phyloP scores from a whole-genome alignment of 306 rosid genomes.

The Cucumis sativus region Cucumber_9930_V3 NC_026658.2:23164001-23164500 shows the following conservation, averaged over 20 bases:
- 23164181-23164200: conserved; percentile 98
- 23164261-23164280: conserved; percentile 80
- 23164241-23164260: conserved; percentile 90
- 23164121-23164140: not conserved
- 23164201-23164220: conserved; percentile 90
- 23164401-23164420: not conserved
- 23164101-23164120: not conserved
- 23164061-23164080: not conserved
- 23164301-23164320: conserved; percentile 93
- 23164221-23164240: conserved; percentile 65
- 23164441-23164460: not conserved
- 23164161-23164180: conserved; percentile 79
- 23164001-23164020: not conserved
- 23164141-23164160: not conserved
- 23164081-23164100: not conserved
- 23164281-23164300: conserved; percentile 78
- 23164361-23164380: conserved; percentile 9
- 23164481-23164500: not conserved
- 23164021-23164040: not conserved
- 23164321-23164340: conserved; percentile 99
- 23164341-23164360: conserved; percentile 97
- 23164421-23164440: not conserved
- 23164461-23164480: not conserved
- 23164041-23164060: not conserved
- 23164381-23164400: not conserved